A percentile compares a stretch with the other conserved stretches of the same genome.
These are phyloP conservation scores for Yarrowia yakushimensis DNA, from an alignment of 805 yeast genomes.

Conservation along the genomic window DNA sequence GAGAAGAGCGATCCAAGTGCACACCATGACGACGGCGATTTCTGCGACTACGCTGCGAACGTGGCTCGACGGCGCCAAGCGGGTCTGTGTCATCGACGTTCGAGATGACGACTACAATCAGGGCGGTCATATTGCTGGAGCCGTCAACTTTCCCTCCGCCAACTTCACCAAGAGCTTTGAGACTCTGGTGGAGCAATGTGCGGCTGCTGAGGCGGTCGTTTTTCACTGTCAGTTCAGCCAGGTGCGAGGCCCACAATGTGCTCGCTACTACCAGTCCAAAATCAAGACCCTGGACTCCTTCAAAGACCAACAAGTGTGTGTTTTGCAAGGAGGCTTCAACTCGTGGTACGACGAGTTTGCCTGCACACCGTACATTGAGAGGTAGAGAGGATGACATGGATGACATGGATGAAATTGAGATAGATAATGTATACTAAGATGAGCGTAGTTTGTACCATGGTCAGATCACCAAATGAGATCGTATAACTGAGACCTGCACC, in stretches of 20 bases:
- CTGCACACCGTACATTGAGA: slow-evolving; percentile 30
- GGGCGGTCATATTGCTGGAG: slow-evolving; percentile 68
- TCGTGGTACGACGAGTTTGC: slow-evolving; percentile 77
- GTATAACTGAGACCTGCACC: no score
- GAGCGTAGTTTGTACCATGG: no score
- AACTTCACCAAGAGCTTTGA: slow-evolving; percentile 43
- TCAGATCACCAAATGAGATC: no score
- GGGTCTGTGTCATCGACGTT: slow-evolving; percentile 63
- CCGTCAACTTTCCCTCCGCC: slow-evolving; percentile 55
- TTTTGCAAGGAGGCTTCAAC: slow-evolving; percentile 79
- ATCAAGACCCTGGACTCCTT: slow-evolving; percentile 31
- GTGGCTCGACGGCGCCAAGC: slow-evolving; percentile 33
- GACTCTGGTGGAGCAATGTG: slow-evolving; percentile 41
- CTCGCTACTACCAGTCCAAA: slow-evolving; percentile 56
- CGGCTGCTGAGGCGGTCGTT: slow-evolving; percentile 52
- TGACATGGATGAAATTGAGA: no score
- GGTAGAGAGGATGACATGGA: no score
- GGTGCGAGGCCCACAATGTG: slow-evolving; percentile 86
- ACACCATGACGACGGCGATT: slow-evolving; percentile 26
- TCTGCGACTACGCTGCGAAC: slow-evolving; percentile 32
- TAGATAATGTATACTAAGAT: no score
- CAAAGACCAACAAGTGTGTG: slow-evolving; percentile 53
- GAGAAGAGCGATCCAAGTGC: neutral
- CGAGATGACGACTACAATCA: slow-evolving; percentile 69
- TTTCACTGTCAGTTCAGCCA: slow-evolving; percentile 92